phyloP scores from a whole-genome alignment of 2,329 filamentous ascomycete genomes.

The Fonsecaea nubica region DNA sequence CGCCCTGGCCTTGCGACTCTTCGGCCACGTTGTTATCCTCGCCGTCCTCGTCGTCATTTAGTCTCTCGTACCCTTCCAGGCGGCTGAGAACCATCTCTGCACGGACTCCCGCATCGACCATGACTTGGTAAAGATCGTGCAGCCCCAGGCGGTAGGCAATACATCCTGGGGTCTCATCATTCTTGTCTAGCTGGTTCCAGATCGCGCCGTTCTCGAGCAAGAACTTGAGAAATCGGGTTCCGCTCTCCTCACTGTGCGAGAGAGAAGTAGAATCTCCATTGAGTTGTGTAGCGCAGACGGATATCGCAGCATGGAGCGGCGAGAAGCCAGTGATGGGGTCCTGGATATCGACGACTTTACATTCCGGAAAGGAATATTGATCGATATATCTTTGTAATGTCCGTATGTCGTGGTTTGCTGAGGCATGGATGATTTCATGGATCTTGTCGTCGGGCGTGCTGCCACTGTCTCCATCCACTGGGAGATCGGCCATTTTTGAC shows the following conservation, averaged over 20 bases:
- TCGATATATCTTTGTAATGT: conserved; percentile 56
- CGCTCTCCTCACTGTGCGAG: conserved; percentile 41
- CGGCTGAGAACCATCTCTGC: conserved; percentile 86
- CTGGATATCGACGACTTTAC: conserved; percentile 73
- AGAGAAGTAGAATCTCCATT: conserved; percentile 44
- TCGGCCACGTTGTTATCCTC: conserved; percentile 43
- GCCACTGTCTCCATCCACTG: neutral
- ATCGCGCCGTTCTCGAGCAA: conserved; percentile 88
- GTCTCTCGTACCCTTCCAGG: conserved; percentile 78
- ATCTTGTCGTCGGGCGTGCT: conserved; percentile 10
- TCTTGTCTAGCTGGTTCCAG: conserved; percentile 91
- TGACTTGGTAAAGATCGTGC: conserved; percentile 75
- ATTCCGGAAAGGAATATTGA: conserved; percentile 41
- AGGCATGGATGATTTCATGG: conserved; percentile 67
- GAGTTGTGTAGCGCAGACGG: conserved; percentile 63
- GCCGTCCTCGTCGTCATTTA: conserved; percentile 54
- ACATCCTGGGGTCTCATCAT: conserved; percentile 90
- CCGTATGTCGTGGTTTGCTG: conserved; percentile 70
- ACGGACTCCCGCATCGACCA: conserved; percentile 87
- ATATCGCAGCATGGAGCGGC: conserved; percentile 87
- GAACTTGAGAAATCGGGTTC: conserved; percentile 69
- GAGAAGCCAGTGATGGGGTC: conserved; percentile 85
- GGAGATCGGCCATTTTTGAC: neutral
- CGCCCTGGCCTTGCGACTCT: conserved; percentile 36
- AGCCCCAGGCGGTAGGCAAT: conserved; percentile 74